These are phyloP conservation scores for Boletus insuetus DNA, from an alignment of 768 basidiomycete species.

Conservation along the genomic window DNA sequence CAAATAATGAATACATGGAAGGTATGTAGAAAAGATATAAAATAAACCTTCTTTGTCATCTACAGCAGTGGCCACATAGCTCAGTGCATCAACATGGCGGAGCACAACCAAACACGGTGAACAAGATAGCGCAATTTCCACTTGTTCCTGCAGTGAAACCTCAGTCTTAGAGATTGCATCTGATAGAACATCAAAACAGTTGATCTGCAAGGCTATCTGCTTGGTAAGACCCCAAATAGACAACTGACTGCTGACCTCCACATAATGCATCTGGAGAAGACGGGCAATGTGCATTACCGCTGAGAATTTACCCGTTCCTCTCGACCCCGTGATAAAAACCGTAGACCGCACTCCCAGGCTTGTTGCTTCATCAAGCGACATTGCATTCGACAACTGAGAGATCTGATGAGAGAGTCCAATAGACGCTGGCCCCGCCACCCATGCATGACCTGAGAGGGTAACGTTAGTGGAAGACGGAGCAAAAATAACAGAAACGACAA, in stretches of 20 bases:
- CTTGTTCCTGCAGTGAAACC: slow-evolving; percentile 62
- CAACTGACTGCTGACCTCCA: slow-evolving; percentile 52
- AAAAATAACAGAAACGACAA: slow-evolving; percentile 2
- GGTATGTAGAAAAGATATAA: not conserved
- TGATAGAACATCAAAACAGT: slow-evolving; percentile 80
- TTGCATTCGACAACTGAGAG: slow-evolving; percentile 56
- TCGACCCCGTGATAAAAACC: slow-evolving; percentile 72
- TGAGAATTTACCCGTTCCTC: slow-evolving; percentile 82
- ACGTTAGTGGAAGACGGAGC: slow-evolving; percentile 1
- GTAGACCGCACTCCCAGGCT: slow-evolving; percentile 66
- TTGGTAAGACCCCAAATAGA: not conserved
- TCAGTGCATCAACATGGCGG: slow-evolving; percentile 77
- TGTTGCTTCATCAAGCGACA: slow-evolving; percentile 52
- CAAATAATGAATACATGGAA: not conserved
- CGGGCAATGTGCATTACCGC: slow-evolving; percentile 54
- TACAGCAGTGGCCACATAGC: slow-evolving; percentile 58
- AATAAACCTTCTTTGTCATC: slow-evolving; percentile 55
- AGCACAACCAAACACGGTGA: slow-evolving; percentile 85
- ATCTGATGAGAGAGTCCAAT: slow-evolving; percentile 46
- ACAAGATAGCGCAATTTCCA: slow-evolving; percentile 75
- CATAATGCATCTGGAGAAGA: slow-evolving; percentile 69
- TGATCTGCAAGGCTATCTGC: slow-evolving; percentile 50
- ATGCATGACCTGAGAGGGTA: slow-evolving; percentile 19
- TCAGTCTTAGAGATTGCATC: slow-evolving; percentile 78
- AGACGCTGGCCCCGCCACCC: not conserved